Evolutionary conservation across 192 early-diverging fungal species (phyloP).

Genomic region (Podila epigama): DNA sequence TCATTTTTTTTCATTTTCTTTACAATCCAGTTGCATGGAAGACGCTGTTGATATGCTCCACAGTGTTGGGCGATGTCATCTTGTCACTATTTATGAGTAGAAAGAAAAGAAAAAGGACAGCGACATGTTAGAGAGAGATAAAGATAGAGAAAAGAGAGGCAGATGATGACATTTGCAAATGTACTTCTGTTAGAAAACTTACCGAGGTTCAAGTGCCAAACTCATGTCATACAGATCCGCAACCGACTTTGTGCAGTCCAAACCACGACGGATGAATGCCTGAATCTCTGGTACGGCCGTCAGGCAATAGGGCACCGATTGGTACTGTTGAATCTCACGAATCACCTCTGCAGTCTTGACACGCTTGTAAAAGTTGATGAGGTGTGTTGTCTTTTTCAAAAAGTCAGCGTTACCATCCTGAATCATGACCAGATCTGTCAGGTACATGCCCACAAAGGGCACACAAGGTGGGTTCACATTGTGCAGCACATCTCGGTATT

Average conservation of each 20-base stretch:
- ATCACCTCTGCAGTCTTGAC: constrained; percentile 91
- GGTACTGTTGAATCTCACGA: constrained; percentile 93
- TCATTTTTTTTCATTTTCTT: neutral
- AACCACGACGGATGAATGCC: constrained; percentile 71
- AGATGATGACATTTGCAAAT: no score
- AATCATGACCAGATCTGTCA: constrained; percentile 93
- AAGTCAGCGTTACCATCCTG: constrained; percentile 91
- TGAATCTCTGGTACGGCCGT: constrained; percentile 88
- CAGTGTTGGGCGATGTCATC: constrained; percentile 40
- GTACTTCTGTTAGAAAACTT: no score
- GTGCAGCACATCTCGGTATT: constrained; percentile 86
- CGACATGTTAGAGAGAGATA: neutral
- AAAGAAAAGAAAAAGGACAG: neutral
- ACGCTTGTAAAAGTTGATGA: constrained; percentile 95
- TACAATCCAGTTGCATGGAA: constrained; percentile 49
- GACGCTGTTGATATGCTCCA: constrained; percentile 48
- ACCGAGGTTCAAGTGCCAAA: constrained; percentile 84
- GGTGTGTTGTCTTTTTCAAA: constrained; percentile 62
- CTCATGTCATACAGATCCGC: constrained; percentile 80
- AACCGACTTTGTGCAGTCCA: constrained; percentile 74
- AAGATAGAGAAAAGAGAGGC: neutral
- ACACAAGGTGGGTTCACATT: constrained; percentile 85
- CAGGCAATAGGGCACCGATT: constrained; percentile 82
- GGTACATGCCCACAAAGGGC: constrained; percentile 84
- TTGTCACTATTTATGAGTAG: constrained; percentile 20